Evolutionary conservation across 805 yeast species (phyloP).

Genomic region (Cyberlindnera subsufficiens): DNA sequence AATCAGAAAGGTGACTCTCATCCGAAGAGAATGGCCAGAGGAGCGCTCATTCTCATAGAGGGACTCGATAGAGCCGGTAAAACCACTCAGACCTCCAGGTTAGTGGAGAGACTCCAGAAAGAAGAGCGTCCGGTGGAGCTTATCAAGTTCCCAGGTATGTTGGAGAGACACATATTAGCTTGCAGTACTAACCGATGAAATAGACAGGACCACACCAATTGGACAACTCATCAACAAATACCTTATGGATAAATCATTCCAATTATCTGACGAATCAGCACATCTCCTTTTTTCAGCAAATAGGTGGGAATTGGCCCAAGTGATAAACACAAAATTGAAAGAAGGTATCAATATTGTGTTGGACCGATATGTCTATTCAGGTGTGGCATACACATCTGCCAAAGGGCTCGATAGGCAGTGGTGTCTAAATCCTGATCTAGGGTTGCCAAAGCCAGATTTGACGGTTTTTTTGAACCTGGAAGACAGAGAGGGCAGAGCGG

Average conservation of each 20-base stretch:
- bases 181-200: neutral
- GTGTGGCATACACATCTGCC: constrained; percentile 88
- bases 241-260: constrained; percentile 43
- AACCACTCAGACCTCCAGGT: constrained; percentile 63
- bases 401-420: constrained; percentile 69
- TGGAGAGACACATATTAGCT: neutral
- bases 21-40: constrained; percentile 37
- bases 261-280: constrained; percentile 69
- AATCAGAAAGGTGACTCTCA: too few relatives aligned
- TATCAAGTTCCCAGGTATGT: constrained; percentile 65
- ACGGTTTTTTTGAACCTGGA: constrained; percentile 69
- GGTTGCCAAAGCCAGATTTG: constrained; percentile 82
- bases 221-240: constrained; percentile 77
- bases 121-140: constrained; percentile 36
- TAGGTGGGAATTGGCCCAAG: constrained; percentile 75
- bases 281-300: constrained; percentile 90
- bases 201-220: constrained; percentile 70
- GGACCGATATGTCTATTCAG: constrained; percentile 90
- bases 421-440: constrained; percentile 78
- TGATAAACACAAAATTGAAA: constrained; percentile 38
- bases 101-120: constrained; percentile 28
- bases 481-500: constrained; percentile 48
- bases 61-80: constrained; percentile 96
- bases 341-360: constrained; percentile 58
- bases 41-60: constrained; percentile 75